These are phyloP conservation scores for Neurospora intermedia DNA, from an alignment of 495 filamentous ascomycete genomes.

Conservation along the genomic window DNA sequence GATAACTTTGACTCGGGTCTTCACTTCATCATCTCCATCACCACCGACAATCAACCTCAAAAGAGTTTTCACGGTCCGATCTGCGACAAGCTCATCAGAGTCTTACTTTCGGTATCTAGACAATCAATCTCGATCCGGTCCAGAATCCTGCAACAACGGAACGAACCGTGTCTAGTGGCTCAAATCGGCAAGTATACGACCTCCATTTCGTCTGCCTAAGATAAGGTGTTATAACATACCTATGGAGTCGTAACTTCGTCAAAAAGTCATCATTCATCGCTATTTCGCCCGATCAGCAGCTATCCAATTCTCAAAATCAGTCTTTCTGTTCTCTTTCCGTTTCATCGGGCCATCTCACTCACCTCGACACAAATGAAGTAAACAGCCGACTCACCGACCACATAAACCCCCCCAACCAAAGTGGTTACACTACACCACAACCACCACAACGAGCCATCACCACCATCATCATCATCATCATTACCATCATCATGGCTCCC, in stretches of 20 bases:
- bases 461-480: slow-evolving; percentile 27
- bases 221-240: not conserved
- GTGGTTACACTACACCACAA: not conserved
- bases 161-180: not conserved
- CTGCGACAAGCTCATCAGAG: not conserved
- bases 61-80: not conserved
- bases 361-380: not conserved
- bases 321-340: not conserved
- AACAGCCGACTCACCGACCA: not conserved
- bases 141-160: not conserved
- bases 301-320: not conserved
- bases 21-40: not conserved
- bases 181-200: not conserved
- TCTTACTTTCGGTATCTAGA: not conserved
- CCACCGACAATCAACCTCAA: not conserved
- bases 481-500: slow-evolving; percentile 27
- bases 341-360: not conserved
- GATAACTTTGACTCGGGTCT: not conserved
- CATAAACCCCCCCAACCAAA: not conserved
- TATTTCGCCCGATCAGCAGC: not conserved
- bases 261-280: not conserved
- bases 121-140: not conserved
- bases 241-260: not conserved
- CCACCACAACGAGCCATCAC: no score
- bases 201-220: not conserved